Base-by-base conservation (phyloP, 352 stramenopile species). In the Phytophthora kernoviae region DNA sequence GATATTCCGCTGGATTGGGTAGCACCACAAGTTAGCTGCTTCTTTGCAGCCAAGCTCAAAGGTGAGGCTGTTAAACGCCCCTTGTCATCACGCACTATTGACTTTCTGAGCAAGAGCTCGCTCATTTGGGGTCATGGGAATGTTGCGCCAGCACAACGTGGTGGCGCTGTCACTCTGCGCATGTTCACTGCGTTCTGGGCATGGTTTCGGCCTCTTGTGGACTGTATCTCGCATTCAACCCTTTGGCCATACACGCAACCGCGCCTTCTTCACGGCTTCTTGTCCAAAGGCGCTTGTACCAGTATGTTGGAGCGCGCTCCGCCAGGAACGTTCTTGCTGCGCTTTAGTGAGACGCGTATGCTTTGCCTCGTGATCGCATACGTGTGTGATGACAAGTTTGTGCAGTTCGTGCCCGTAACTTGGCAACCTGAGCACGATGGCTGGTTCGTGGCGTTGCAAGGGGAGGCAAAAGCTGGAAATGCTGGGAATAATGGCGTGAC, bases 351-450 rank as follows among this genome's bases (percentile, higher is more conserved):
- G 60, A 94, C 83, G 1, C 62, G 79, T 3, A 32, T 75, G 12
- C 73, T 74, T 1, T 90, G 75, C 45, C 70, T 94, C 27, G 87
- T 93, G 15, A 87, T 96, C 36, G 78, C 72, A 4, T 90, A 91
- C 33, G 76, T 94, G 9, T 75, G 77, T 2, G 74, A 88, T 5
- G 62, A 80, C 40, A 58, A 75, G 2, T 77, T 68, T 48, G 84
- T 94, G 14, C 81, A 91, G 62, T 92, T 94, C 54, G 81, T 92
- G 5, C 80, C 86, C 0, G 70, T 95, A 17, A 81, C 73, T n/a
- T 89, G 73, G 54, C 69, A 79, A 22, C 58, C 68, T 46, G 56
- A 70, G 12, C 55, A 62, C 7, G 27, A 54, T 9, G 71, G 68
- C 2, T 94, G 82, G 76, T 84, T 76, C 39, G 75, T 94, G n/a